Base-by-base conservation (phyloP, 441 rosid species). In the Pelargonium cotyledonis region DNA sequence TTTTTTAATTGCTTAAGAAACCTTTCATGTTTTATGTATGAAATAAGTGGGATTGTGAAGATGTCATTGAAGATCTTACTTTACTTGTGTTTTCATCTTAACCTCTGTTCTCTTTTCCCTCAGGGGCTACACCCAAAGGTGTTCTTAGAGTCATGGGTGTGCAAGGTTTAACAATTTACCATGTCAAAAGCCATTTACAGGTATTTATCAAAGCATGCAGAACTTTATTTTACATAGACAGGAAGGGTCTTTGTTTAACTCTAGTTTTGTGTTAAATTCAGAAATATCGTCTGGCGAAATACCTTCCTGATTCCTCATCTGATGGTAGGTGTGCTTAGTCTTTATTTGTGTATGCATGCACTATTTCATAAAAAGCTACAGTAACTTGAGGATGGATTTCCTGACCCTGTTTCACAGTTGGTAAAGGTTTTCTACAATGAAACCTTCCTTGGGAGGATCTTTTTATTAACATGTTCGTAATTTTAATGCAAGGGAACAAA, bases 131-230 rank as follows among this genome's bases (percentile, higher is more conserved):
- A 53, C 97, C 99, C 26, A 95, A 95, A 85, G 99, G 99, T 75
- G 97, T 95, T 73, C 96, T 95, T 26, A 84, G 99, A 79, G 97
- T 91, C 65, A 95, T 95, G 99, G 99, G 97, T n/a, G 96, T 95
- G 23, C 97, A 91, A 80, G 99, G 96, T 65, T 80, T 95, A 75
- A 95, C 99, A 73, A 95, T 95, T 79, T 94, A 95, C 68, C 97
- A 95, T 78, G 97, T 95, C 76, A 95, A 95, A 83, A 95, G 99
- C 76, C 99, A 95, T 81, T 85, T 95, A 72, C 97, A 95, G 96
- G 99, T 89, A 77, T 31, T 31, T 18, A 29, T 66, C 29, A 16
- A 57, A 71, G 63, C 68, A 8, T 41, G 11, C 16, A 21, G 18
- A 63, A 26, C 64, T 57, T 29, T n/a, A 38, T 21, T 53, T 53